Conservation (phyloP, 179 eudicot species). For the Drosera spatulata region DNA sequence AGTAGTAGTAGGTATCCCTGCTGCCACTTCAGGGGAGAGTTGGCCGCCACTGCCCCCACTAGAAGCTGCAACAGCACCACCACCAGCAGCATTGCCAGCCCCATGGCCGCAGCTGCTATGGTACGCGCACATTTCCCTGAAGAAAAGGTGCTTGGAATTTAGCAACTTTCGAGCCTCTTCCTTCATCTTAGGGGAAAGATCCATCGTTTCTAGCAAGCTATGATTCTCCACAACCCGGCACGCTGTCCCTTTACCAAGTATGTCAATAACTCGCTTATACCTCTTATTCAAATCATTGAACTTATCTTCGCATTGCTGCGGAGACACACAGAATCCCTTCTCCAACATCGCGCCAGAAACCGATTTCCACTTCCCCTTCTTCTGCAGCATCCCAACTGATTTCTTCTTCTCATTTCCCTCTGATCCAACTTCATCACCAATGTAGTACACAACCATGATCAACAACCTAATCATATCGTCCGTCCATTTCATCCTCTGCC, state of each 20-base stretch:
- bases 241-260: constrained; percentile 66
- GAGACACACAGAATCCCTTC: constrained; percentile 73
- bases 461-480: constrained; percentile 66
- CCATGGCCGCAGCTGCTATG: constrained; percentile 52
- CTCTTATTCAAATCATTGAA: constrained; percentile 22
- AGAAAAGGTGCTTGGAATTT: constrained; percentile 80
- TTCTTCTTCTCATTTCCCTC: constrained; percentile 34
- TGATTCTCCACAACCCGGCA: constrained; percentile 80
- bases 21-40: constrained; percentile 11
- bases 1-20: constrained; percentile 10
- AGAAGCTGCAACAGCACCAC: neutral
- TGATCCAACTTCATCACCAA: constrained; percentile 53
- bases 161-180: constrained; percentile 67
- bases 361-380: constrained; percentile 94
- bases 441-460: constrained; percentile 72
- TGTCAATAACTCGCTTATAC: constrained; percentile 80
- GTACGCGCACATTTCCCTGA: constrained; percentile 88
- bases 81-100: constrained; percentile 7
- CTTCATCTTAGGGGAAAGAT: constrained; percentile 46
- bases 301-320: constrained; percentile 84
- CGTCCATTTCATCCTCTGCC: constrained; percentile 96
- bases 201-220: constrained; percentile 57
- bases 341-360: constrained; percentile 88
- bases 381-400: constrained; percentile 46
- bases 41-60: constrained; percentile 9